Base-by-base conservation (phyloP, 1,139 yeast genomes). In the Protomyces gravidus region DNA sequence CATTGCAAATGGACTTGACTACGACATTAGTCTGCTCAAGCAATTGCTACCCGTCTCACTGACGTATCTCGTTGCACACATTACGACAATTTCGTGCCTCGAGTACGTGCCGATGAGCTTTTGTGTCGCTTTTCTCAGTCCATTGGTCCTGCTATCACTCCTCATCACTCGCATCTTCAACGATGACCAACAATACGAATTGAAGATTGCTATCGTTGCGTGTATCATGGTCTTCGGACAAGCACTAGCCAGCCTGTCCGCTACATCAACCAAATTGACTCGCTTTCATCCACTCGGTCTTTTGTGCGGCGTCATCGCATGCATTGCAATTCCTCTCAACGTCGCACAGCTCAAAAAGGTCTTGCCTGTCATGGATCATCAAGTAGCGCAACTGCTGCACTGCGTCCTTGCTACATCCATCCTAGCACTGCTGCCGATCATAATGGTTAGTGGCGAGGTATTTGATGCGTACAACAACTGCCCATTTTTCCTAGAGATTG, bases 381-480 rank as follows among this genome's bases (percentile, higher is more conserved):
- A 46, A 15, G 36, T 50, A 11, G 5, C 48, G 26, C 58, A 46
- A 27, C 13, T 53, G 30, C 36, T 53, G 33, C 58, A 53, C 40
- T 46, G 48, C 30, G 46, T 53, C 27, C 32, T 53, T 27, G 26
- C 33, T 1, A 46, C 46, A 19, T 32, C 51, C 5, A 33, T 53
- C 25, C 23, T 25, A 5, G 40, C 40, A 33, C 28, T 36, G 4
- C 27, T 53, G 6, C 58, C 51, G 4, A n/a, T 36, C 28, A n/a
- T 53, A 6, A 13, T 53, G 28, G 13, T 53, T 25, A 45, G 50
- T 21, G 58, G 58, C 15, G 58, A 53, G 15, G 27, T 46, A 2
- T 53, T 53, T 21, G 58, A 53, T 28, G 42, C 48, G 32, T 45
- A 30, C 21, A 42, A 45, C 19, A 53, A 46, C n/a, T 53, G 58